Conservation (phyloP, 495 filamentous ascomycete genomes). For the Hypoxylon subgilvum region DNA sequence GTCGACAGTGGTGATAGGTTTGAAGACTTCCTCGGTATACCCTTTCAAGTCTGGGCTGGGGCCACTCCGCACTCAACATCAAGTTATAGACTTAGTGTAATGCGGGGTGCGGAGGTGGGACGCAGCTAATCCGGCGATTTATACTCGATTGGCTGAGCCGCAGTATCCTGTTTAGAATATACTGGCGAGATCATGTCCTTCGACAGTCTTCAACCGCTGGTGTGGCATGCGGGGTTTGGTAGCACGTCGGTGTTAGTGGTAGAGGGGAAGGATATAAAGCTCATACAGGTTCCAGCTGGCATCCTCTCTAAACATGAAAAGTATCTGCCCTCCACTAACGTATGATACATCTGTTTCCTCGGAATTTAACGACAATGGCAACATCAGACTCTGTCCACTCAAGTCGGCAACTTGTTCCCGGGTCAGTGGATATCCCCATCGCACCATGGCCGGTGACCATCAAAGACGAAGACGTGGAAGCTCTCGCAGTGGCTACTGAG, state of each 20-base stretch:
- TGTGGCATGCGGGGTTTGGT: slow-evolving; percentile 24
- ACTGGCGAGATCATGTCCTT: background rate
- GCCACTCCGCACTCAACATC: too few species aligned
- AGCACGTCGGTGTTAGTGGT: background rate
- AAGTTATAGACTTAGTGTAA: background rate
- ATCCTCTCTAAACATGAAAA: too few species aligned
- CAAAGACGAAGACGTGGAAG: slow-evolving; percentile 48
- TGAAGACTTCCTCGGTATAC: slow-evolving; percentile 10
- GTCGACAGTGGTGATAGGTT: background rate
- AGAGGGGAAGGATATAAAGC: too few species aligned
- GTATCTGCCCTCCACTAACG: background rate
- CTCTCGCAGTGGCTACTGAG: slow-evolving; percentile 50
- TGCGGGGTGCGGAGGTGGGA: slow-evolving; percentile 12
- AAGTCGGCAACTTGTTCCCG: slow-evolving; percentile 63
- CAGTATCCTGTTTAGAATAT: background rate
- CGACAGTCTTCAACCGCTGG: too few species aligned
- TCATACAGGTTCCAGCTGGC: too few species aligned
- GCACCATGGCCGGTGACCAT: slow-evolving; percentile 49
- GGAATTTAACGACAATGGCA: slow-evolving; percentile 6
- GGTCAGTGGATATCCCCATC: slow-evolving; percentile 60
- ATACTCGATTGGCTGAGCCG: slow-evolving; percentile 18
- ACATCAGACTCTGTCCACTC: slow-evolving; percentile 44
- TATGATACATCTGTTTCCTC: background rate
- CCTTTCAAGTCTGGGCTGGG: background rate
- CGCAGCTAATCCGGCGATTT: slow-evolving; percentile 5